Percentiles rank a stretch among this genome's conserved stretches.
Evolutionary conservation across 495 filamentous ascomycete genomes (phyloP).

Genomic region (Penicillium ucsense): DNA sequence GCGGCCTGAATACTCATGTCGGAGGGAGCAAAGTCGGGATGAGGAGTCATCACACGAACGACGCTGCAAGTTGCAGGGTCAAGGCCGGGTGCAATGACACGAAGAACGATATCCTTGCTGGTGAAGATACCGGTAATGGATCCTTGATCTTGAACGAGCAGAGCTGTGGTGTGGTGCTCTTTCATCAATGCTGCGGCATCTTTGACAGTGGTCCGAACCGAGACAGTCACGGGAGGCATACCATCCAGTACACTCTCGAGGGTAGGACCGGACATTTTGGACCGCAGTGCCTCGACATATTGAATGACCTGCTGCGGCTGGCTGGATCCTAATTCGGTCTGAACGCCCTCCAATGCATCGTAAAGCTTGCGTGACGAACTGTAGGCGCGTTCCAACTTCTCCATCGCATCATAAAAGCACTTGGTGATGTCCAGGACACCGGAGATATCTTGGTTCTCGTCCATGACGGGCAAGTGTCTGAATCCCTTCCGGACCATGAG

Average conservation of each 20-base stretch:
- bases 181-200: conserved; percentile 94
- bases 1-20: conserved; percentile 99
- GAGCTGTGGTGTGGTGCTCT: conserved; percentile 93
- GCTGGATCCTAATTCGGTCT: conserved; percentile 90
- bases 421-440: conserved; percentile 98
- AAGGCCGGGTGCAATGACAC: conserved; percentile 93
- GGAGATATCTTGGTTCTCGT: conserved; percentile 98
- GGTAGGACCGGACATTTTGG: conserved; percentile 97
- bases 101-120: conserved; percentile 96
- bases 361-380: conserved; percentile 93
- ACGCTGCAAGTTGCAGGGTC: conserved; percentile 95
- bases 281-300: conserved; percentile 89
- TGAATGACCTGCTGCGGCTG: conserved; percentile 98
- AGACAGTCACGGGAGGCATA: conserved; percentile 85
- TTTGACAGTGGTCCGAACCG: conserved; percentile 88
- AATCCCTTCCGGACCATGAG: conserved; percentile 98
- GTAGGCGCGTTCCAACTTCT: conserved; percentile 95
- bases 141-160: conserved; percentile 93
- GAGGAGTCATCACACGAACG: conserved; percentile 96
- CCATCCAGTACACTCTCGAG: conserved; percentile 91
- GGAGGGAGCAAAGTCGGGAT: conserved; percentile 95
- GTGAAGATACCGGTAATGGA: conserved; percentile 98
- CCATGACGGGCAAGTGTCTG: conserved; percentile 96
- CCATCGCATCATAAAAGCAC: conserved; percentile 99
- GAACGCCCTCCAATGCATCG: conserved; percentile 96